Evolutionary conservation across 139 green algal genomes (phyloP), one percentile per base, ranked within the genome.

Genomic region (Coelastrella sp.): DNA sequence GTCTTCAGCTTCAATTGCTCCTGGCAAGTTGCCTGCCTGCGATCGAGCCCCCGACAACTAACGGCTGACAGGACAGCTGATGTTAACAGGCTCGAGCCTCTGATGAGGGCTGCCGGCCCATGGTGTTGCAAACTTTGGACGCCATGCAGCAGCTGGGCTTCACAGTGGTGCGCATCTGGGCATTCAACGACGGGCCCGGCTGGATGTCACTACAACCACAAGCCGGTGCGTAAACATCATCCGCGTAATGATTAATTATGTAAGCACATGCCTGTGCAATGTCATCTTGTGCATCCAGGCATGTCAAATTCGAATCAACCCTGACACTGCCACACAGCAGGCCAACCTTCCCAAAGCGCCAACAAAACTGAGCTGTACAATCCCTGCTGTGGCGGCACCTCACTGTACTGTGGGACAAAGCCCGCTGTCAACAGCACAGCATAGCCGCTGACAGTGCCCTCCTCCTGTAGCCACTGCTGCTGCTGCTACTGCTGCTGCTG

Each of bases 91-190:
- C 91, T 3, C 87, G 89, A 4, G 56, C 91, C 4, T 84, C 91
- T 5, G 83, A 93, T 59, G 72, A 58, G 20, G 83, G 76, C 22
- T 88, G 87, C 56, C 58, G 91, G 7, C 22, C 75, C 4, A 79
- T 89, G 35, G 91, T 93, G 5, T 58, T 49, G 14, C 76, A 90
- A 58, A 88, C 90, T 0, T 74, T 92, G 60, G 88, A 91, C 12
- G 78, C 20, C 15, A 73, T 78, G 4, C 8, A 70, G 17, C 58
- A 27, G 58, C 25, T 90, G 10, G 89, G 89, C 70, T 73, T 93
- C n/a, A 95, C 87, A 27, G 87, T 93, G 11, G 20, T 95, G n/a
- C 27, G 59, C n/a, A 56, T 59, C 15, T 86, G 80, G 80, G 25
- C 58, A 10, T 24, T 86, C 59, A 86, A 70, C n/a, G 61, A 70